Evolutionary conservation across 768 basidiomycete species (phyloP).

Genomic region (Russula lepida): DNA sequence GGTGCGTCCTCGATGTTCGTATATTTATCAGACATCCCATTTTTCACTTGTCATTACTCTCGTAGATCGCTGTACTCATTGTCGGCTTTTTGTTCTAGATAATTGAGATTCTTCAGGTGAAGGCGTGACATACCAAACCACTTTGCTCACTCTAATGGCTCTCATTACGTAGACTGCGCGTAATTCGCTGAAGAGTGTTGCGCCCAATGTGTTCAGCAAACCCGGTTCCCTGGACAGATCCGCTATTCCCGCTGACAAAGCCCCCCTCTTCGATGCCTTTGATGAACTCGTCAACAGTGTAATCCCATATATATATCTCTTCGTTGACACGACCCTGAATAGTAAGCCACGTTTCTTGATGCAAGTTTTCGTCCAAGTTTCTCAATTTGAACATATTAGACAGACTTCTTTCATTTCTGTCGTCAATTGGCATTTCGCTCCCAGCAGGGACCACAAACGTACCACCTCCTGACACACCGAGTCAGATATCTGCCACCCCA

Average conservation of each 20-base stretch:
- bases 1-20: not conserved
- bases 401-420: conserved; percentile 7
- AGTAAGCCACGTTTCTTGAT: conserved; percentile 7
- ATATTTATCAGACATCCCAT: not conserved
- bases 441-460: not conserved
- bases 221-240: conserved; percentile 3
- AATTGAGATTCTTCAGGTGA: conserved; percentile 14
- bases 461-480: not conserved
- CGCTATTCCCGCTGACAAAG: not conserved
- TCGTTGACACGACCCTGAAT: not conserved
- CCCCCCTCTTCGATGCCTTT: conserved; percentile 8
- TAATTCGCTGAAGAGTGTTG: conserved; percentile 7
- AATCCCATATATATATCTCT: not conserved
- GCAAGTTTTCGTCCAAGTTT: not conserved
- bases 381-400: conserved; percentile 6
- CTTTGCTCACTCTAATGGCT: not conserved
- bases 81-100: conserved; percentile 1
- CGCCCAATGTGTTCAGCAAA: conserved; percentile 5
- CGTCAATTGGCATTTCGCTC: not conserved
- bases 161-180: not conserved
- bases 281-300: conserved; percentile 7
- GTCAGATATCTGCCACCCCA: not conserved
- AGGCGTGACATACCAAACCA: not conserved
- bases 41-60: not conserved
- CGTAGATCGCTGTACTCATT: not conserved